Base-by-base conservation (phyloP, 768 basidiomycete species). In the Pleurotus cornucopiae region DNA sequence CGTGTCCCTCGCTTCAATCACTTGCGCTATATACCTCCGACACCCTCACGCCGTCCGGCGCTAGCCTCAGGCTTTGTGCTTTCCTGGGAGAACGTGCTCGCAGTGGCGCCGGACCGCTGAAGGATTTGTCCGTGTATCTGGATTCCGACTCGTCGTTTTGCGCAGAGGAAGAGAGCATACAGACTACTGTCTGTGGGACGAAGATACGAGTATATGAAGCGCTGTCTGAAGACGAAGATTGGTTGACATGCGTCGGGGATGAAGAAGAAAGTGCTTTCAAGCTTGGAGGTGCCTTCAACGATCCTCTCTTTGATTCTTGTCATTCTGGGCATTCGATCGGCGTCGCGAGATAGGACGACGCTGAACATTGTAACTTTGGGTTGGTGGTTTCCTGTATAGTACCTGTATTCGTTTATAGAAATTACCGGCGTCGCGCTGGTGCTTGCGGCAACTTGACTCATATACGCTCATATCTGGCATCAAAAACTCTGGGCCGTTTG, bases 111-210 rank as follows among this genome's bases (percentile, higher is more conserved):
- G 59, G 61, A 45, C 54, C 53, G 13, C 59, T 73, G 23, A 56
- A 60, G 37, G 64, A 67, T 52, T 61, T 73, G 9, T 68, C 73
- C 38, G 65, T 75, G 37, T 67, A 72, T 58, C 67, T 76, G 46
- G 68, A 69, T 53, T 60, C 30, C 60, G 60, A 71, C 59, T 65
- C 64, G 57, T 51, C 61, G 5, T 59, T 62, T 25, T 63, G 62
- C 51, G 34, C 61, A 34, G n/a, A 58, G 45, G 41, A 60, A 57
- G 58, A 64, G 52, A 30, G 58, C 49, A 18, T 60, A 43, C 23
- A 54, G 57, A 25, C 59, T 58, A 30, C 61, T 57, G 34, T 62
- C 51, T 51, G 47, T 48, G 49, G 61, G 55, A 56, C 51, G 58
- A 51, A 54, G 46, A 56, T 54, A 26, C 38, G 46, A 20, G 46